phyloP scores from a whole-genome alignment of 768 basidiomycete genomes.

The Pleurotus citrinopileatus region DNA sequence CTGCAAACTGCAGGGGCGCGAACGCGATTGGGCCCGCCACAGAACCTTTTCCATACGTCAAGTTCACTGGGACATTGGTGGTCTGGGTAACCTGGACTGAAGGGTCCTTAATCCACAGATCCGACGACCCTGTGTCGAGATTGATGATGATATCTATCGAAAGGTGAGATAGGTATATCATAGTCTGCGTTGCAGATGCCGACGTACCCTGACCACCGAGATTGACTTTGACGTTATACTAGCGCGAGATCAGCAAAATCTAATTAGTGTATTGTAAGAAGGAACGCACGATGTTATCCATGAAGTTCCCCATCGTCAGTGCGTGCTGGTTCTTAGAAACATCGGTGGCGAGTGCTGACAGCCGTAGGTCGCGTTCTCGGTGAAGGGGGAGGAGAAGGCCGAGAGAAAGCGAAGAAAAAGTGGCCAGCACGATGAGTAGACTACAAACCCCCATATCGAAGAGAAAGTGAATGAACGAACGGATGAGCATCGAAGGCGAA shows the following conservation, averaged over 20 bases:
- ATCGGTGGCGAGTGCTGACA: background rate
- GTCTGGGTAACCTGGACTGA: background rate
- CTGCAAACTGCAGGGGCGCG: constrained; percentile 40
- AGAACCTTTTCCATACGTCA: constrained; percentile 1
- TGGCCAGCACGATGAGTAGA: background rate
- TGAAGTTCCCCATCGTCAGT: background rate
- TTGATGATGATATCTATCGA: background rate
- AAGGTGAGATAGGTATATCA: background rate
- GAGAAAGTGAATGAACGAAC: background rate
- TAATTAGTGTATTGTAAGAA: background rate
- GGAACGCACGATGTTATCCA: background rate
- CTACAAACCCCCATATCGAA: background rate
- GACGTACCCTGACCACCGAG: constrained; percentile 2
- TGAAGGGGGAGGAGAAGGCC: background rate
- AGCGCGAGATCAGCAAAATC: background rate
- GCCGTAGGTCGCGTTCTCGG: background rate
- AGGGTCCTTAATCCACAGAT: constrained; percentile 1
- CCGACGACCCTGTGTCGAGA: constrained; percentile 2
- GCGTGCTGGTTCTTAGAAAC: constrained; percentile 1
- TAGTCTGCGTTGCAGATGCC: background rate
- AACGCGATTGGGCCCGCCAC: constrained; percentile 41
- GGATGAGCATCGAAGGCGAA: too few species aligned
- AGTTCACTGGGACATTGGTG: background rate
- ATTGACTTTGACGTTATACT: background rate
- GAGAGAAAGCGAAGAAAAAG: background rate